These are phyloP conservation scores for Cenchrus fungigraminus DNA, from an alignment of 176 grass and related monocot genomes.

Conservation along the genomic window DNA sequence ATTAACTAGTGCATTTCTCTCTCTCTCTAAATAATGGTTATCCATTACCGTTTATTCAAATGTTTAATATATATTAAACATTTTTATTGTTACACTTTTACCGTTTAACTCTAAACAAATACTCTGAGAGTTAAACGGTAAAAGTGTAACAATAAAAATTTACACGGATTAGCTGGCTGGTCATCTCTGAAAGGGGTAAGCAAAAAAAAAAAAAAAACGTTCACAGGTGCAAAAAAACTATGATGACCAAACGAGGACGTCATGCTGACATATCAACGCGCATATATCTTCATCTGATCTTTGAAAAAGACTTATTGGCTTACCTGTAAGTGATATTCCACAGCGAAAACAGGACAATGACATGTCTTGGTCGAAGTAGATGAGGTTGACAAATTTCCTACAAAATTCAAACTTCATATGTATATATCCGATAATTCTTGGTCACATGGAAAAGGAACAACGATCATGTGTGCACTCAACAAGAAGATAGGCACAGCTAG, in stretches of 20 bases:
- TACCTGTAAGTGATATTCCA: not conserved
- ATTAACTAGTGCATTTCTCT: not conserved
- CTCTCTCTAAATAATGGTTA: not conserved
- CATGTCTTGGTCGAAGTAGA: constrained; percentile 9
- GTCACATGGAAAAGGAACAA: constrained; percentile 29
- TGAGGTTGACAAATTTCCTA: not conserved
- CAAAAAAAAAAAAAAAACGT: constrained; percentile 6
- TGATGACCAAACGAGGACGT: not conserved
- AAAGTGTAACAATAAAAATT: not conserved
- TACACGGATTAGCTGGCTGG: not conserved
- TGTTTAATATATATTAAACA: not conserved
- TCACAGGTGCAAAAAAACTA: not conserved
- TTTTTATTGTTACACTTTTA: no score
- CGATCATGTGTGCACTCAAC: constrained; percentile 36
- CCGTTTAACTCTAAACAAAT: no score
- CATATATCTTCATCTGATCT: not conserved
- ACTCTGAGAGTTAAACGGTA: not conserved
- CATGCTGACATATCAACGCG: constrained; percentile 25
- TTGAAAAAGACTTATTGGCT: not conserved
- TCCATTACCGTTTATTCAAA: not conserved
- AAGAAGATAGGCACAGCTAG: not conserved
- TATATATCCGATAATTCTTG: constrained; percentile 4
- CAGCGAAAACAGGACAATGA: constrained; percentile 15
- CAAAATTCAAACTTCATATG: not conserved
- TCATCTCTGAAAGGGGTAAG: not conserved